A percentile compares a stretch with the other conserved stretches of the same genome.
Conservation (phyloP, 805 yeast species). For the Candida nanaspora region DNA sequence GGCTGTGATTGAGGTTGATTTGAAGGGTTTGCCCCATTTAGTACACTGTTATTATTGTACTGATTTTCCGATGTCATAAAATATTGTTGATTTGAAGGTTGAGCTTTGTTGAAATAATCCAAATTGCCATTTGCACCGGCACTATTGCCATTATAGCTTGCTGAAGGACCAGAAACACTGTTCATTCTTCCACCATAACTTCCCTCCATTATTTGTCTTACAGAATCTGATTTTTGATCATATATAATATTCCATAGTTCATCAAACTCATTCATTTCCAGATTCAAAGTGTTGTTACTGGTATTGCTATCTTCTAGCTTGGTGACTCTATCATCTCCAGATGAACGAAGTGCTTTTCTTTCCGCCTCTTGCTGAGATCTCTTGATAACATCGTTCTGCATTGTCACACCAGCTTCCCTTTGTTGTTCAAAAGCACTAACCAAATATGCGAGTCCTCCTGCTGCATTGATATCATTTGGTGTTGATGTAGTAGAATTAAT, state of each 20-base stretch:
- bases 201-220: background rate
- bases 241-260: constrained; percentile 15
- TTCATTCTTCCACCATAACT: background rate
- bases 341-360: background rate
- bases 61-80: no score
- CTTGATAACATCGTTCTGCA: background rate
- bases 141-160: no score
- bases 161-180: background rate
- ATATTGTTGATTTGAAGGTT: no score
- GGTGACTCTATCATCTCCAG: constrained; percentile 2
- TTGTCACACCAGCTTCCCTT: background rate
- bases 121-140: no score
- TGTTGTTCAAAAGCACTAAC: background rate
- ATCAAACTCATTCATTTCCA: constrained; percentile 5
- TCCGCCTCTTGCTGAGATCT: background rate
- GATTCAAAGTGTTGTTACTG: background rate
- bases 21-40: background rate
- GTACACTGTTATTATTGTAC: no score
- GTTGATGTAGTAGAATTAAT: background rate
- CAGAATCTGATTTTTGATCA: constrained; percentile 9
- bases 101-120: no score
- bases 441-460: background rate
- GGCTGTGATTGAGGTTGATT: background rate
- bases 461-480: background rate
- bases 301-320: no score